phyloP scores from a whole-genome alignment of 352 stramenopile genomes.

The Chrysophaeum taylorii region DNA sequence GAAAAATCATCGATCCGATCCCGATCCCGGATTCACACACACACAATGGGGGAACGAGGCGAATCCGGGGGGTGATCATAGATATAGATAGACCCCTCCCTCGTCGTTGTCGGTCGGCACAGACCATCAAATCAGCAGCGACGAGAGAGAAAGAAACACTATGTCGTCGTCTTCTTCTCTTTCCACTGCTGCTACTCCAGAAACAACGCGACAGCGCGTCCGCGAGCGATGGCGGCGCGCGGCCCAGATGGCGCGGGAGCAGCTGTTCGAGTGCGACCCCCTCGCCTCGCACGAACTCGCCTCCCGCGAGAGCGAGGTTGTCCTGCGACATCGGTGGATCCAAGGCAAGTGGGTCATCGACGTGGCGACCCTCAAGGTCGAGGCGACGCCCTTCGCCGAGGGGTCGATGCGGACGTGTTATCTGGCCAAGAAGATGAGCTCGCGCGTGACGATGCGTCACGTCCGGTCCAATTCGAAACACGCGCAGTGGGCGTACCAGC shows the following conservation, averaged over 20 bases:
- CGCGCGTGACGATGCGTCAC: constrained; percentile 5
- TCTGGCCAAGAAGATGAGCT: constrained; percentile 51
- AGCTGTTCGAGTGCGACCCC: constrained; percentile 5
- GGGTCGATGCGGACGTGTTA: constrained; percentile 54
- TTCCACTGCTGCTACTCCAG: too few species aligned
- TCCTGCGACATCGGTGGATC: not conserved
- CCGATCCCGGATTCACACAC: too few species aligned
- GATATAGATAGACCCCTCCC: too few species aligned
- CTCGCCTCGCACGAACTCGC: not conserved
- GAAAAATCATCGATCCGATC: too few species aligned
- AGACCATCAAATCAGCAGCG: too few species aligned
- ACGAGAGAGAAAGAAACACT: too few species aligned
- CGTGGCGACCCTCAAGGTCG: constrained; percentile 48
- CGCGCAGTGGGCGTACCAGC: constrained; percentile 2
- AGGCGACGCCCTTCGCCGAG: constrained; percentile 46
- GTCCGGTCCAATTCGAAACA: not conserved
- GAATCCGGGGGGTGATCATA: too few species aligned
- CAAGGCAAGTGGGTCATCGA: constrained; percentile 34
- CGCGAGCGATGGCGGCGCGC: not conserved
- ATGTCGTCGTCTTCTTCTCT: too few species aligned
- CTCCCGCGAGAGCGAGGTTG: not conserved
- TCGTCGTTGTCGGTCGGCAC: too few species aligned
- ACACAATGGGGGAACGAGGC: too few species aligned
- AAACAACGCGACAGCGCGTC: too few species aligned
- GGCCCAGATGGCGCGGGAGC: constrained; percentile 10